Percentiles rank a stretch among this genome's conserved stretches.
phyloP scores from a whole-genome alignment of 2,329 filamentous ascomycete species.

The Colletotrichum somersetense region DNA sequence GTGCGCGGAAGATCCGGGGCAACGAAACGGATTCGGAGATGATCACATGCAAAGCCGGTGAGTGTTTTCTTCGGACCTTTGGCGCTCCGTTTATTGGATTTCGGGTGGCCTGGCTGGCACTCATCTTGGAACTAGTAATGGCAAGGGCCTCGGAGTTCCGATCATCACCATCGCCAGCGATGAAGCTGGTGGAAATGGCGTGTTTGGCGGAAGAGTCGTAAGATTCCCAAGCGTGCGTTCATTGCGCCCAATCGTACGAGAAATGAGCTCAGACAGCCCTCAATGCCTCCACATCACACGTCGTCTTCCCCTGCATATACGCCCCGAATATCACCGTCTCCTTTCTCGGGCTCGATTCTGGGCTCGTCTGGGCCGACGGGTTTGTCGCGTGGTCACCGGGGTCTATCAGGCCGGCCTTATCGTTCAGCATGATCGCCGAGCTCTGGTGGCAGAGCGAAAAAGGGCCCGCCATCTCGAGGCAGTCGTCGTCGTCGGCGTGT shows the following conservation, averaged over 20 bases:
- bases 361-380: no score
- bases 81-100: neutral
- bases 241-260: neutral
- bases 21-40: neutral
- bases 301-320: slow-evolving; percentile 30
- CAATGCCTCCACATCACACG: slow-evolving; percentile 1
- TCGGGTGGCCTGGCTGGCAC: no score
- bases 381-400: neutral
- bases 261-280: neutral
- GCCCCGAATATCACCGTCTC: slow-evolving; percentile 17
- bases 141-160: no score
- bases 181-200: neutral
- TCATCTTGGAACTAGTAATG: neutral
- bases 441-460: slow-evolving; percentile 9
- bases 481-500: slow-evolving; percentile 27
- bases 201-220: neutral
- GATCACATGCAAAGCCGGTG: neutral
- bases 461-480: slow-evolving; percentile 12
- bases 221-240: neutral
- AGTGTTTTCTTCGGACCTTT: neutral
- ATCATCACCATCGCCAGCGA: neutral
- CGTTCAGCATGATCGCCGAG: neutral
- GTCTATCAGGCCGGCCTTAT: slow-evolving; percentile 1
- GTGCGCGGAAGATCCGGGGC: neutral
- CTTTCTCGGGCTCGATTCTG: neutral